Evolutionary conservation across 179 eudicot genomes (phyloP).

Genomic region (Silene noctiflora): DNA sequence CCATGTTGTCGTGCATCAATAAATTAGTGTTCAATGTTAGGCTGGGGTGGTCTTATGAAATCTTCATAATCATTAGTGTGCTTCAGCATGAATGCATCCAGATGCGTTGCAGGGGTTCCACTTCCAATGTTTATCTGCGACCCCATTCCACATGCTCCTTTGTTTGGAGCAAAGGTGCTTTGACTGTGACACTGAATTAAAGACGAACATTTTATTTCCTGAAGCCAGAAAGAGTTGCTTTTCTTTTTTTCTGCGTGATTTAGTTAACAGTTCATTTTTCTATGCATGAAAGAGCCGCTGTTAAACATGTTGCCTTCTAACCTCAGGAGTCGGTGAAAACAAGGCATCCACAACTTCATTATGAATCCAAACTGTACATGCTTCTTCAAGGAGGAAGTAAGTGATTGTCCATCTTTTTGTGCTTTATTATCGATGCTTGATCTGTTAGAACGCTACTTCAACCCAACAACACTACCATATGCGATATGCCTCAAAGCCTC

Average conservation of each 20-base stretch:
- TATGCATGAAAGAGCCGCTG: not conserved
- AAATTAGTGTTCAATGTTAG: not conserved
- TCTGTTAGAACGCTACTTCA: not conserved
- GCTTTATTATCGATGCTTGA: not conserved
- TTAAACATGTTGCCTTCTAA: conserved; percentile 2
- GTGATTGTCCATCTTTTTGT: conserved; percentile 11
- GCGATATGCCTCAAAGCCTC: not conserved
- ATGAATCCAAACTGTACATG: conserved; percentile 85
- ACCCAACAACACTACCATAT: not conserved
- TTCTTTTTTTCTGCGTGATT: not conserved
- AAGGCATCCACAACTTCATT: conserved; percentile 94
- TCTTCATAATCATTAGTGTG: not conserved
- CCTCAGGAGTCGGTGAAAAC: conserved; percentile 82
- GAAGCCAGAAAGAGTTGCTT: not conserved
- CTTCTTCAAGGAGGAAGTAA: conserved; percentile 98
- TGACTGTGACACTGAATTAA: too few species aligned
- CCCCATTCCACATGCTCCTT: too few species aligned
- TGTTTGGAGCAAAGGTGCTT: too few species aligned
- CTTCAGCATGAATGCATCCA: too few species aligned
- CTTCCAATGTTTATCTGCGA: too few species aligned
- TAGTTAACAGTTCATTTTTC: not conserved
- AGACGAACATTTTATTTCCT: too few species aligned
- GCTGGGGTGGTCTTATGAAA: not conserved
- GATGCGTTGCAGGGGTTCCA: too few species aligned
- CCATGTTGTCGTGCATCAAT: not conserved